Evolutionary conservation across 495 filamentous ascomycete species (phyloP).

Genomic region (Hypoxylon subgilvum): DNA sequence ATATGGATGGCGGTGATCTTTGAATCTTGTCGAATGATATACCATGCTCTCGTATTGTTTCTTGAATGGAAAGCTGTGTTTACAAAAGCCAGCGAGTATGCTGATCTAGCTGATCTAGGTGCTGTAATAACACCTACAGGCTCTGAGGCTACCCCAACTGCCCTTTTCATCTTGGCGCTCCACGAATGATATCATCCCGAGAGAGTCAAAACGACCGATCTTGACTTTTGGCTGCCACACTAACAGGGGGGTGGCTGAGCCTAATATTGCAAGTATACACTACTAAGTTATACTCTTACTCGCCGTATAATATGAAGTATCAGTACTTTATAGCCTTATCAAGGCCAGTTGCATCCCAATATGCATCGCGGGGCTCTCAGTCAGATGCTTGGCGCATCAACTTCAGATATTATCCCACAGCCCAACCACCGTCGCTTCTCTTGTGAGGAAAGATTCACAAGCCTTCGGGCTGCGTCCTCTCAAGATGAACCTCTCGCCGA

Average conservation of each 20-base stretch:
- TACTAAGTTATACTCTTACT: background rate
- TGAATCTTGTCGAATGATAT: background rate
- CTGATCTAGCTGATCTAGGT: background rate
- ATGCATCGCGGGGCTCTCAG: slow-evolving; percentile 3
- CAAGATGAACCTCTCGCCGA: slow-evolving; percentile 30
- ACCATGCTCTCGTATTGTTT: background rate
- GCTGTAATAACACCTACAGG: background rate
- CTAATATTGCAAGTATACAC: slow-evolving; percentile 1
- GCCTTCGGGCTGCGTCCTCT: slow-evolving; percentile 29
- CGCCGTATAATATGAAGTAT: background rate
- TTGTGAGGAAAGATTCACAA: slow-evolving; percentile 2
- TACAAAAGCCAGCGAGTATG: slow-evolving; percentile 1
- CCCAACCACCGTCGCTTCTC: background rate
- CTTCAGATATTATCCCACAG: background rate
- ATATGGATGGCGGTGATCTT: background rate
- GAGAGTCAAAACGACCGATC: slow-evolving; percentile 13
- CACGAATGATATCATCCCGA: slow-evolving; percentile 36
- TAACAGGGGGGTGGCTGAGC: slow-evolving; percentile 9
- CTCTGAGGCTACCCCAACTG: slow-evolving; percentile 23
- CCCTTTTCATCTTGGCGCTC: slow-evolving; percentile 20
- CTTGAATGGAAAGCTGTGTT: background rate
- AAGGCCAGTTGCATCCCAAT: slow-evolving; percentile 5
- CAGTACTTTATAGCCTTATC: background rate
- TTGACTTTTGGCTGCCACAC: slow-evolving; percentile 26
- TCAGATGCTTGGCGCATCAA: slow-evolving; percentile 12